Evolutionary conservation across 305 asterid species (phyloP).

Genomic region (Fraxinus angustifolia): DNA sequence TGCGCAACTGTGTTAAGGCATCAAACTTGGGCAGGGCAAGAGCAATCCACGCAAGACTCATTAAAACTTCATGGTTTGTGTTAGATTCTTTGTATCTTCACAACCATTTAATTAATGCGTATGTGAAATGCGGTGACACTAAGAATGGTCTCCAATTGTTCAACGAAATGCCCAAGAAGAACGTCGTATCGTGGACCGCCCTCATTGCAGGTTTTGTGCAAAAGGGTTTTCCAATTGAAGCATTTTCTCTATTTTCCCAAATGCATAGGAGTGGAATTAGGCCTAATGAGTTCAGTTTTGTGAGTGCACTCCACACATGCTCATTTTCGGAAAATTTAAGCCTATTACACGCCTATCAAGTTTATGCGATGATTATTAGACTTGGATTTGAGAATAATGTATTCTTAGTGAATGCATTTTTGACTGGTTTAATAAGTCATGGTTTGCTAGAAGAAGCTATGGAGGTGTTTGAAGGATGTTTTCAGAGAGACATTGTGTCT

Average conservation of each 20-base stretch:
- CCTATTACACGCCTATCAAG: slow-evolving; percentile 43
- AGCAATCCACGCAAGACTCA: slow-evolving; percentile 42
- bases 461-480: slow-evolving; percentile 41
- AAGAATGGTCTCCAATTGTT: slow-evolving; percentile 45
- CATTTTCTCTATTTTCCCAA: slow-evolving; percentile 41
- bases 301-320: slow-evolving; percentile 68
- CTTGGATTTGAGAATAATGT: slow-evolving; percentile 58
- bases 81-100: slow-evolving; percentile 38
- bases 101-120: slow-evolving; percentile 52
- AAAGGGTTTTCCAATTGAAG: slow-evolving; percentile 48
- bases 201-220: slow-evolving; percentile 61
- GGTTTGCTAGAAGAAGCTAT: slow-evolving; percentile 49
- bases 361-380: slow-evolving; percentile 45
- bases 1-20: slow-evolving; percentile 39
- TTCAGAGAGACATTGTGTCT: slow-evolving; percentile 45
- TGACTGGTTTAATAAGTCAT: slow-evolving; percentile 54
- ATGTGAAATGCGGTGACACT: slow-evolving; percentile 48
- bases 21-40: slow-evolving; percentile 31
- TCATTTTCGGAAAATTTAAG: slow-evolving; percentile 38
- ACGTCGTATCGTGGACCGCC: slow-evolving; percentile 62
- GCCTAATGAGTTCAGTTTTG: slow-evolving; percentile 64
- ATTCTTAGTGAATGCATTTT: slow-evolving; percentile 46
- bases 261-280: slow-evolving; percentile 44
- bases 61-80: slow-evolving; percentile 27
- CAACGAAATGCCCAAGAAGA: slow-evolving; percentile 55